phyloP scores from a whole-genome alignment of 345 rosid species.

The Lumnitzera racemosa region DNA sequence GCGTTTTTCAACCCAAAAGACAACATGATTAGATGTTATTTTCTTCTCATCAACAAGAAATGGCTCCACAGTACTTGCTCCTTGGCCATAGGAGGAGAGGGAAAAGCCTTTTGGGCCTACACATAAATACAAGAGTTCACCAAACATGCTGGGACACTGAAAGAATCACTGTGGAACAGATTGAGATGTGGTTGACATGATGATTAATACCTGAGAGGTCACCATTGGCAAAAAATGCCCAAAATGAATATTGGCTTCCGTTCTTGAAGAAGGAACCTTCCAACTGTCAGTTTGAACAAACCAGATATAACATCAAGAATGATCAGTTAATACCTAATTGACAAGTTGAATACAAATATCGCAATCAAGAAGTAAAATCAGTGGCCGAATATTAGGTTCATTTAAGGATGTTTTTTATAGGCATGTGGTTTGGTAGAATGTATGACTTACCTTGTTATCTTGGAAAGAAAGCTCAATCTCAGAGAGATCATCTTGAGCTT shows the following conservation, averaged over 20 bases:
- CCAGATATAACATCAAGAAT: background rate
- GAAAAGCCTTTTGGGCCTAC: constrained; percentile 86
- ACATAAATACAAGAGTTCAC: background rate
- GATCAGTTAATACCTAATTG: background rate
- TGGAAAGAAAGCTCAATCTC: constrained; percentile 57
- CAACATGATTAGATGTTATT: constrained; percentile 63
- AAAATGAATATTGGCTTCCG: constrained; percentile 49
- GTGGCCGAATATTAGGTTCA: background rate
- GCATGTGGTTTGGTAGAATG: background rate
- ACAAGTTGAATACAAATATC: background rate
- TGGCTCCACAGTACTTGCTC: constrained; percentile 83
- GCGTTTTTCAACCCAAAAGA: constrained; percentile 93
- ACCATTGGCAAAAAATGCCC: constrained; percentile 92
- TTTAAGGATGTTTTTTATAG: background rate
- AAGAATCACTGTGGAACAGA: background rate
- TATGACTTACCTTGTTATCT: constrained; percentile 56
- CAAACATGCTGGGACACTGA: too few relatives aligned
- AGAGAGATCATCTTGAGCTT: constrained; percentile 59
- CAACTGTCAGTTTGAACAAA: constrained; percentile 31
- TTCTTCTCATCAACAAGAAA: constrained; percentile 89
- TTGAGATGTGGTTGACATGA: background rate
- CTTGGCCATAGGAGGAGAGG: constrained; percentile 64
- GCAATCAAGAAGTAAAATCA: background rate
- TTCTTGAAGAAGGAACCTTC: constrained; percentile 75
- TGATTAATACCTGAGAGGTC: constrained; percentile 43